Conservation (phyloP, 75 land plant species). For the Sequoia sempervirens region DNA sequence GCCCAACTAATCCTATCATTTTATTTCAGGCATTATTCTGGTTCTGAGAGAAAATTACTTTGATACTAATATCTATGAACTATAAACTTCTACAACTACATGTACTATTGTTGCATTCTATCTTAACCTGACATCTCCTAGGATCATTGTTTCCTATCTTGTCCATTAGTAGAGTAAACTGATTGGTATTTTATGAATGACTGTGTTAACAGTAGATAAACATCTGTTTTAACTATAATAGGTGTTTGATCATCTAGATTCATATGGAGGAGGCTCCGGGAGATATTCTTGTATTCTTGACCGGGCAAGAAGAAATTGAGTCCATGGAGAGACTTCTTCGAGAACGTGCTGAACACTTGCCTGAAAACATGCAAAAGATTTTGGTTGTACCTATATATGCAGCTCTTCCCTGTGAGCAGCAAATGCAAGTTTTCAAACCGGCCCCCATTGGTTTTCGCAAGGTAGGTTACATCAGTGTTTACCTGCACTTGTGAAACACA, state of each 20-base stretch:
- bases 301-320: constrained; percentile 99
- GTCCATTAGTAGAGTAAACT: background rate
- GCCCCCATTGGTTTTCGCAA: constrained; percentile 74
- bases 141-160: background rate
- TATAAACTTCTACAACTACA: background rate
- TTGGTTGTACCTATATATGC: constrained; percentile 72
- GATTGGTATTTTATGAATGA: background rate
- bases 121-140: background rate
- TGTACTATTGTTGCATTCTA: background rate
- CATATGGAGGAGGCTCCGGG: constrained; percentile 82
- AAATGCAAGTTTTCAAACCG: constrained; percentile 79
- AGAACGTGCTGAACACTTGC: constrained; percentile 55
- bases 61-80: background rate
- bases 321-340: constrained; percentile 72
- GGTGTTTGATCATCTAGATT: constrained; percentile 32
- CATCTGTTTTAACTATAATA: background rate
- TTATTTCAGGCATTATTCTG: background rate
- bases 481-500: constrained; percentile 1
- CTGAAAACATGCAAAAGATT: constrained; percentile 43
- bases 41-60: background rate
- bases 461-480: constrained; percentile 28
- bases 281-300: constrained; percentile 93
- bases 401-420: constrained; percentile 92
- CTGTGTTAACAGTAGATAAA: background rate
- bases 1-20: background rate